Conservation (phyloP, 2,329 filamentous ascomycete species). For the Ramichloridium luteum region DNA sequence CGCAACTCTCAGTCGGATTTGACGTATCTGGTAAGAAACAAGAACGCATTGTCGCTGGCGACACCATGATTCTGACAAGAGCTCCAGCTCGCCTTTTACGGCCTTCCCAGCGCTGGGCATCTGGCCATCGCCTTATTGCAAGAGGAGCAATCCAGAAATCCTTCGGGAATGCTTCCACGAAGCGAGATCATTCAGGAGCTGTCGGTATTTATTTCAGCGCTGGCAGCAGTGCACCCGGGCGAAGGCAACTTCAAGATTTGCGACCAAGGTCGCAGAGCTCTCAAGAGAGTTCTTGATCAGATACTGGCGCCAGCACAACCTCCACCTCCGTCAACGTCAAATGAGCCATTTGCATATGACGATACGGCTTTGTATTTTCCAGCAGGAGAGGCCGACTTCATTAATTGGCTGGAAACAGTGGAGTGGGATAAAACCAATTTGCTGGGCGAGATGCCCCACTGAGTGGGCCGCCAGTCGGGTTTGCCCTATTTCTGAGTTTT, state of each 20-base stretch:
- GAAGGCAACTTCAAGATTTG: conserved; percentile 31
- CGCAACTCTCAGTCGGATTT: conserved; percentile 33
- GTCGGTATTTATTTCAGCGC: conserved; percentile 32
- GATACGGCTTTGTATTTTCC: conserved; percentile 26
- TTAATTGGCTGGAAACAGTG: conserved; percentile 33
- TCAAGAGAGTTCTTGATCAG: conserved; percentile 33
- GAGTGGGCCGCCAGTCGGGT: too few species aligned
- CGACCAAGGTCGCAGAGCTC: conserved; percentile 29
- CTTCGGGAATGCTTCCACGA: conserved; percentile 27
- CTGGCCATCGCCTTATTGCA: conserved; percentile 33
- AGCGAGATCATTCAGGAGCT: conserved; percentile 35
- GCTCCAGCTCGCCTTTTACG: conserved; percentile 24
- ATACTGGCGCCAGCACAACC: conserved; percentile 25
- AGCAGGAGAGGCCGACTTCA: conserved; percentile 30
- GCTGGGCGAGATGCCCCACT: too few species aligned
- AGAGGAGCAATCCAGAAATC: conserved; percentile 27
- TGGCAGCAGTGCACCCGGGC: conserved; percentile 28
- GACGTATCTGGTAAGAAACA: conserved; percentile 22
- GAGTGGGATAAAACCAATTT: conserved; percentile 28
- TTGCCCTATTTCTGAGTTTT: too few species aligned
- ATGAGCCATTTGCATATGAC: conserved; percentile 13
- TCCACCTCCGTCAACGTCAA: conserved; percentile 5
- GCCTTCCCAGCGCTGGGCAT: conserved; percentile 31
- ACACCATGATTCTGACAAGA: background rate
- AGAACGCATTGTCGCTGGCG: conserved; percentile 2